A percentile compares a stretch with the other conserved stretches of the same genome.
Conservation (phyloP, 2,329 filamentous ascomycete genomes). For the Cordyceps pruinosa region DNA sequence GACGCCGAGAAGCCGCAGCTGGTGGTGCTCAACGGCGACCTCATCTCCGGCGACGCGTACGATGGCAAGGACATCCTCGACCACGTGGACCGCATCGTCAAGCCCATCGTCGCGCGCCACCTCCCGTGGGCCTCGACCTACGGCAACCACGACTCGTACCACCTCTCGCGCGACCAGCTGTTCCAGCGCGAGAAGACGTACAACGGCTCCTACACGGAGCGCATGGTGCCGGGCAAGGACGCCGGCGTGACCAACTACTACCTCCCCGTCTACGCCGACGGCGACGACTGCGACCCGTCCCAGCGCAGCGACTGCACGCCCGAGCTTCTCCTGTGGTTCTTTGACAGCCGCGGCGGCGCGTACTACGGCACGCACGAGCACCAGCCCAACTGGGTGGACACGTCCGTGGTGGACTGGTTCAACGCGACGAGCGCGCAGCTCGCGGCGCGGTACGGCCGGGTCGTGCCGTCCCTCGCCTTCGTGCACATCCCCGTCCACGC, state of each 20-base stretch:
- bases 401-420: slow-evolving; percentile 39
- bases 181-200: slow-evolving; percentile 21
- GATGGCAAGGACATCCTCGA: background rate
- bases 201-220: slow-evolving; percentile 18
- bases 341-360: slow-evolving; percentile 55
- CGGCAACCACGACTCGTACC: slow-evolving; percentile 16
- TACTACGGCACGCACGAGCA: slow-evolving; percentile 31
- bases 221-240: slow-evolving; percentile 16
- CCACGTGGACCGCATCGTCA: slow-evolving; percentile 13
- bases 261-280: slow-evolving; percentile 29
- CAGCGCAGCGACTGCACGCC: slow-evolving; percentile 25
- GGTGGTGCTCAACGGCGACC: slow-evolving; percentile 43
- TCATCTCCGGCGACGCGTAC: slow-evolving; percentile 10
- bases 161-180: slow-evolving; percentile 16
- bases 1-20: slow-evolving; percentile 50
- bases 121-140: slow-evolving; percentile 20
- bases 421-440: slow-evolving; percentile 27
- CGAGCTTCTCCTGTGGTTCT: slow-evolving; percentile 57
- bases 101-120: slow-evolving; percentile 35
- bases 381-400: slow-evolving; percentile 39
- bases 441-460: slow-evolving; percentile 19
- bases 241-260: slow-evolving; percentile 38
- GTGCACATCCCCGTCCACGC: slow-evolving; percentile 40
- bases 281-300: background rate
- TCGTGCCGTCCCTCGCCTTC: slow-evolving; percentile 40